Base-by-base conservation (phyloP, 179 eudicot genomes). In the Beta lomatogona region DNA sequence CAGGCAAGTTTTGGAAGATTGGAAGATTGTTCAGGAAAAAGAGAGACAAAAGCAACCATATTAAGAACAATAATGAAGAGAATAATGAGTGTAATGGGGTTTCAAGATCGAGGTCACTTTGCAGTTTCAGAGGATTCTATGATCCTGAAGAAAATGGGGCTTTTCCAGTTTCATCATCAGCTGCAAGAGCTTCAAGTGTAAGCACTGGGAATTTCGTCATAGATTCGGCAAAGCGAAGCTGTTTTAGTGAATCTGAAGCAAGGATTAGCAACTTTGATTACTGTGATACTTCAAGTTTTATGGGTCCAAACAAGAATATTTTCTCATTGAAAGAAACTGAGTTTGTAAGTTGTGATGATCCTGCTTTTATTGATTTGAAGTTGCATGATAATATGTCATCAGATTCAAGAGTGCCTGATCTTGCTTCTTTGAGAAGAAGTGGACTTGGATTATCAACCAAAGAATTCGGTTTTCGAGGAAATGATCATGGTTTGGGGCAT, bases 71-170 rank as follows among this genome's bases (percentile, higher is more conserved):
- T 68, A 89, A 89, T 60, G 91, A 88, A 63, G 90, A 87, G 73
- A 87, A 80, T 18, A 60, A 84, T 57, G 91, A 90, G 53, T 80
- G 85, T 25, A 83, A 87, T 73, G 91, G 93, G 28, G 90, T 93
- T 6, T 83, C 98, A 8, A 88, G 97, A 82, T 94, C 97, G 25
- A 90, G 98, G 36, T 94, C 98, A 22, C 75, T 93, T 2, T 87
- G 94, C 18, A 90, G 93, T 72, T 93, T 91, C 81, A 82, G 92
- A 57, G 91, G 89, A 6, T 79, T 83, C 28, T 77, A 81, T 59
- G 88, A 86, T 50, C 68, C 87, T 6, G 88, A 84, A 28, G 91
- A 89, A 36, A 83, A 80, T 52, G 85, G 88, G 15, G 93, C 89
- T 5, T 88, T 85, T 13, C 71, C 79, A 46, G 84, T 73, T 11